A percentile compares a stretch with the other conserved stretches of the same genome.
These are phyloP conservation scores for Pseudozyma thailandica DNA, from an alignment of 1,284 basidiomycete genomes.

Conservation along the genomic window DNA sequence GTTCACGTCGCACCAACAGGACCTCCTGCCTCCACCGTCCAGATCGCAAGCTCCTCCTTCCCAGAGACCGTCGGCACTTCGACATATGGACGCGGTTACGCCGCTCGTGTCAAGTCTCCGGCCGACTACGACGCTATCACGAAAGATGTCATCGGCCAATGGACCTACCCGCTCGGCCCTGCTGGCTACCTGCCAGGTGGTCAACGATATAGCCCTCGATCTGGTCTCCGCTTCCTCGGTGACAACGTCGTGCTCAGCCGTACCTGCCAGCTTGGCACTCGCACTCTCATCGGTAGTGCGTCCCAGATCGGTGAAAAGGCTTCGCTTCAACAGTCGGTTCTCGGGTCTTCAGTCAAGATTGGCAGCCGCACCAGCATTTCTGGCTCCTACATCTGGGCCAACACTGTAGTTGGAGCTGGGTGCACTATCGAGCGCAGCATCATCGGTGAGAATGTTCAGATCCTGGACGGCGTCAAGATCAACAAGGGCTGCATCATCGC, in stretches of 20 bases:
- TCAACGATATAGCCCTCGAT: constrained; percentile 37
- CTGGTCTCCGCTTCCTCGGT: constrained; percentile 52
- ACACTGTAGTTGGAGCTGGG: constrained; percentile 73
- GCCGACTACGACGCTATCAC: constrained; percentile 60
- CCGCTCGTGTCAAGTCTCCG: constrained; percentile 56
- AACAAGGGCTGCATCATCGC: constrained; percentile 70
- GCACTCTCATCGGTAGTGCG: constrained; percentile 47
- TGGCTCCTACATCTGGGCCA: constrained; percentile 58
- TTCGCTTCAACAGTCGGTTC: constrained; percentile 77
- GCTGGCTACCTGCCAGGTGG: constrained; percentile 88
- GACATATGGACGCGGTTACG: constrained; percentile 77
- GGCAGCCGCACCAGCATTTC: constrained; percentile 68
- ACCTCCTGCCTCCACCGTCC: constrained; percentile 29
- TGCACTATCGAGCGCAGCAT: constrained; percentile 75
- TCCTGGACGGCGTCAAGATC: constrained; percentile 77
- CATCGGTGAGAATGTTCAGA: constrained; percentile 78
- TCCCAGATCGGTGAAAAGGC: constrained; percentile 72
- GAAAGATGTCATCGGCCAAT: constrained; percentile 89
- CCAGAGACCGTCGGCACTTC: constrained; percentile 75
- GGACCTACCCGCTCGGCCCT: constrained; percentile 93
- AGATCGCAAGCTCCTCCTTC: constrained; percentile 73
- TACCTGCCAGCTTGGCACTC: constrained; percentile 45
- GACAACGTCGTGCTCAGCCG: constrained; percentile 48
- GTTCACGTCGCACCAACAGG: constrained; percentile 77
- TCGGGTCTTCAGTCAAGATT: constrained; percentile 79